Percentiles rank a stretch among this genome's conserved stretches.
Conservation (phyloP, 2,329 filamentous ascomycete species). For the Hypoxylon sp. region DNA sequence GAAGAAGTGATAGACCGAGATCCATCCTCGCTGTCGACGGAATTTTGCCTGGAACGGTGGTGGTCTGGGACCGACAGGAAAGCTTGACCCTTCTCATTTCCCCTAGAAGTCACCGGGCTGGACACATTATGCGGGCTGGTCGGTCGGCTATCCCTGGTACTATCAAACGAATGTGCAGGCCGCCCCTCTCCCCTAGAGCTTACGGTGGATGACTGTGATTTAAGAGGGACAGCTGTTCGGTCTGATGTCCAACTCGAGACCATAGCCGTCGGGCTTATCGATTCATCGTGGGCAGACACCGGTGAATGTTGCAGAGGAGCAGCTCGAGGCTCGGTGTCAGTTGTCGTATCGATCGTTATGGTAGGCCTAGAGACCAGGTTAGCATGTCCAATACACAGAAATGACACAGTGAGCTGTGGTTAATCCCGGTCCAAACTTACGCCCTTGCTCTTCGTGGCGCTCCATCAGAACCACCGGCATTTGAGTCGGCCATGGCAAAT, state of each 20-base stretch:
- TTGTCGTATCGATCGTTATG: slow-evolving; percentile 50
- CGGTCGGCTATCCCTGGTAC: slow-evolving; percentile 67
- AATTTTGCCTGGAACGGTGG: slow-evolving; percentile 70
- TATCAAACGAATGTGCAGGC: slow-evolving; percentile 69
- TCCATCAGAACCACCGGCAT: slow-evolving; percentile 35
- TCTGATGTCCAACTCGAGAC: slow-evolving; percentile 42
- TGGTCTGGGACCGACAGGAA: slow-evolving; percentile 73
- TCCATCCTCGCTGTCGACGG: slow-evolving; percentile 72
- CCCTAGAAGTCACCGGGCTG: slow-evolving; percentile 58
- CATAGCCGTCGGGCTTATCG: slow-evolving; percentile 44
- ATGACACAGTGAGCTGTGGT: not conserved
- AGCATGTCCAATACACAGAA: slow-evolving; percentile 9
- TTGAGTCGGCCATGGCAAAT: slow-evolving; percentile 37
- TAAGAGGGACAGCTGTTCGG: slow-evolving; percentile 27
- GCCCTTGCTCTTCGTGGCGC: slow-evolving; percentile 39
- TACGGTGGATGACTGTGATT: slow-evolving; percentile 35
- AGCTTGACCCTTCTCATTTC: slow-evolving; percentile 56
- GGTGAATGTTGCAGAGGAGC: slow-evolving; percentile 39
- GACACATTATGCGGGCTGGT: slow-evolving; percentile 78
- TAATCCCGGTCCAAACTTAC: slow-evolving; percentile 33
- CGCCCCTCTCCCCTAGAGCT: slow-evolving; percentile 55
- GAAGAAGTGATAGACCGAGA: slow-evolving; percentile 64
- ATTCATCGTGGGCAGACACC: slow-evolving; percentile 41
- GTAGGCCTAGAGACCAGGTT: slow-evolving; percentile 42
- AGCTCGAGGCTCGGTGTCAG: slow-evolving; percentile 39